These are phyloP conservation scores for Trametopsis cervina DNA, from an alignment of 768 basidiomycete genomes.

Conservation along the genomic window DNA sequence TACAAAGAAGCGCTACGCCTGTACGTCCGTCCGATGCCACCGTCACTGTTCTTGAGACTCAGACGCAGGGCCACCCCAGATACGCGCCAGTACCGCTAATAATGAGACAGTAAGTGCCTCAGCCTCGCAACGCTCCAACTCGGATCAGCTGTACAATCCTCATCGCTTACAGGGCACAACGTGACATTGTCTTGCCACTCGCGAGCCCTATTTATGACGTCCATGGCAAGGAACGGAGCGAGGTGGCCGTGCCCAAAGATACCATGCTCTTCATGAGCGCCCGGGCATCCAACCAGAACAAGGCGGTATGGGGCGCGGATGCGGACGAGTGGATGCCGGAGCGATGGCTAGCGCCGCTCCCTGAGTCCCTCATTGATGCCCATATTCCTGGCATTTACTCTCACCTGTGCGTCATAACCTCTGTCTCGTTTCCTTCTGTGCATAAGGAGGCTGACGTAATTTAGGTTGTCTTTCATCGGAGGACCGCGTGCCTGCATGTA, in stretches of 20 bases:
- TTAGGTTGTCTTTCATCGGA: slow-evolving; percentile 20
- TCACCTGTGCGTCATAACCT: slow-evolving; percentile 7
- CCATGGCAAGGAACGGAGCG: slow-evolving; percentile 39
- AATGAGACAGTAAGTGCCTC: neutral
- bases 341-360: slow-evolving; percentile 35
- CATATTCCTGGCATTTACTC: slow-evolving; percentile 16
- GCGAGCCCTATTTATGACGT: slow-evolving; percentile 25
- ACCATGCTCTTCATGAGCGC: slow-evolving; percentile 34
- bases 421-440: neutral
- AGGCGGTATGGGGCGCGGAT: slow-evolving; percentile 40
- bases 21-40: neutral
- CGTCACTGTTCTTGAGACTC: neutral
- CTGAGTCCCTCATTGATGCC: slow-evolving; percentile 12
- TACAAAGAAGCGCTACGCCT: slow-evolving; percentile 9
- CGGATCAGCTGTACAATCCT: too few relatives aligned
- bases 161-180: neutral
- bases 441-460: neutral
- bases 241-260: slow-evolving; percentile 46
- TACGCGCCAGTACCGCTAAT: neutral
- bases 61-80: neutral
- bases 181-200: neutral
- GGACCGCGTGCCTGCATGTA: slow-evolving; percentile 20
- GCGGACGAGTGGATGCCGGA: slow-evolving; percentile 46
- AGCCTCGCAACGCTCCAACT: neutral
- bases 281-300: slow-evolving; percentile 31